phyloP scores from a whole-genome alignment of 1,139 yeast species.

The Geotrichum phurueaensis region DNA sequence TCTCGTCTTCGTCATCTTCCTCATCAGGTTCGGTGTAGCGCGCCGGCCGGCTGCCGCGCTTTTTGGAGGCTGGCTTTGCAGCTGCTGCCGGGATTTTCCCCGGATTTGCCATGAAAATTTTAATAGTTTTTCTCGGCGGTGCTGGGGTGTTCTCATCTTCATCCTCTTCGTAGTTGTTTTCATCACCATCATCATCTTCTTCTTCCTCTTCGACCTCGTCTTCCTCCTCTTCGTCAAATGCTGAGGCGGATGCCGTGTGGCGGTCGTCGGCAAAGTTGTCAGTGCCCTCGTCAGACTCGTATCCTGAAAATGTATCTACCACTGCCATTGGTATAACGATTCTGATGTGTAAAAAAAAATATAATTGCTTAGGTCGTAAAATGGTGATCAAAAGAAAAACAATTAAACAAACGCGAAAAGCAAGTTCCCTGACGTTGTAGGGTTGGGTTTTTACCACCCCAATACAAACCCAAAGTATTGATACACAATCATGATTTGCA shows the following conservation, averaged over 20 bases:
- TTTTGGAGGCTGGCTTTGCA: constrained; percentile 9
- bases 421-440: not conserved
- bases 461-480: not conserved
- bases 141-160: constrained; percentile 17
- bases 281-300: not conserved
- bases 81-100: not conserved
- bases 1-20: constrained; percentile 16
- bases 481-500: not conserved
- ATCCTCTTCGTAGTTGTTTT: constrained; percentile 19
- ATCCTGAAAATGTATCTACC: not conserved
- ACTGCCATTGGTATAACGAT: not conserved
- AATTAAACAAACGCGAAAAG: not conserved
- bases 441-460: not conserved
- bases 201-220: constrained; percentile 12
- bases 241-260: not conserved
- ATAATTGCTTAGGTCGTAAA: not conserved
- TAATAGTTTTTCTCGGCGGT: constrained; percentile 13
- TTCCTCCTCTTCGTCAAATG: constrained; percentile 15
- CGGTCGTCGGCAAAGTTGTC: not conserved
- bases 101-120: constrained; percentile 13
- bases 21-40: constrained; percentile 10
- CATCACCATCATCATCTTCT: constrained; percentile 19
- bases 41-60: constrained; percentile 5
- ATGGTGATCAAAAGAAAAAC: not conserved
- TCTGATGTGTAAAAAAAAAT: not conserved